phyloP scores from a whole-genome alignment of 768 basidiomycete species.

The Tylopilus vinaceipallidus region DNA sequence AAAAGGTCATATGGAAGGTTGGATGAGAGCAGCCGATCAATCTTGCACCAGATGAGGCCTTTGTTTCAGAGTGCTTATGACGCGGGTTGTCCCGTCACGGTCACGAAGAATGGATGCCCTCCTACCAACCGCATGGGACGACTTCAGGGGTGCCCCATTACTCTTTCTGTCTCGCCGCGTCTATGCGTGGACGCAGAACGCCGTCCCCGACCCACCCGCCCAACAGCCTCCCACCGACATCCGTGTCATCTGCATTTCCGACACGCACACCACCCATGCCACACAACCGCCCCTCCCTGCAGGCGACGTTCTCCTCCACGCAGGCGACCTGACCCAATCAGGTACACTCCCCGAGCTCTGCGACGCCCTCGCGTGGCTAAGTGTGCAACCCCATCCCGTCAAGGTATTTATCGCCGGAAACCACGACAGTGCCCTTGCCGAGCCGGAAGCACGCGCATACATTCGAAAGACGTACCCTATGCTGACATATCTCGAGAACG shows the following conservation, averaged over 20 bases:
- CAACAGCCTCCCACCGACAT: slow-evolving; percentile 17
- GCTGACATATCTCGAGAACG: slow-evolving; percentile 40
- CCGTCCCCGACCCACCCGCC: background rate
- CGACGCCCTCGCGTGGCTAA: slow-evolving; percentile 31
- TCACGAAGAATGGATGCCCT: too few species aligned
- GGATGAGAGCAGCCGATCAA: too few species aligned
- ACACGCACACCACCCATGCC: slow-evolving; percentile 37
- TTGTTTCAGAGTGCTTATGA: too few species aligned
- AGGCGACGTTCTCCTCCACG: slow-evolving; percentile 42
- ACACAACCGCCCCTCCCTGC: slow-evolving; percentile 29
- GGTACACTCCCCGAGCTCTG: slow-evolving; percentile 34
- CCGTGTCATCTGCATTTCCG: slow-evolving; percentile 39
- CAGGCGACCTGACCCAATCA: slow-evolving; percentile 40
- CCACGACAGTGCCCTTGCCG: slow-evolving; percentile 36
- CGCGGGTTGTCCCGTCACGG: too few species aligned
- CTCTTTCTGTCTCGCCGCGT: slow-evolving; percentile 12
- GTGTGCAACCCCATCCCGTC: slow-evolving; percentile 34
- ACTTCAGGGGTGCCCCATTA: slow-evolving; percentile 10
- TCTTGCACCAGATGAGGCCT: too few species aligned
- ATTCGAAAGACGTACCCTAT: slow-evolving; percentile 22
- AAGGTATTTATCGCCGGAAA: slow-evolving; percentile 46
- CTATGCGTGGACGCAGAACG: slow-evolving; percentile 10
- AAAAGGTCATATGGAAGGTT: too few species aligned
- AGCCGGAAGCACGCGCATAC: slow-evolving; percentile 12
- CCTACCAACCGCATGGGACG: background rate